Evolutionary conservation across 805 yeast genomes (phyloP), one percentile per base, ranked within the genome.

Genomic region (Sugiyamaella lignohabitans): DNA sequence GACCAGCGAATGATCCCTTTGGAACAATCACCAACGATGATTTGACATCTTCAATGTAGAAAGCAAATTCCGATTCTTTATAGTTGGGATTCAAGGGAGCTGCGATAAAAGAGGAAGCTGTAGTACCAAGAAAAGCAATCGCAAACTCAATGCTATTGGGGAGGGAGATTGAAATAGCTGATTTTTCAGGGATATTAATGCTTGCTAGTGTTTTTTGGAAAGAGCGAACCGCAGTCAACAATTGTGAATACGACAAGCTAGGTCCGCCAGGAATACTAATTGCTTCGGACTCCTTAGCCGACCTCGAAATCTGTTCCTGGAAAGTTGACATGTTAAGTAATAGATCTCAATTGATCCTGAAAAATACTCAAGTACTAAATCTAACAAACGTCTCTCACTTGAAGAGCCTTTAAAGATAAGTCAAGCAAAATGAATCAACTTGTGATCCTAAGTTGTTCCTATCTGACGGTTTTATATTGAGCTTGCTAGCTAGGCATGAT

Each of bases 21-120:
- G 83, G 79, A 6, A 81, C 83, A 49, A 81, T 64, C 23, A 82
- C 69, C 21, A 79, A 78, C 44, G 69, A 69, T 5, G 85, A 72
- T 54, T 74, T 66, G 53, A 82, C 64, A 57, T 82, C 88, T 37
- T 71, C 74, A 41, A 83, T 64, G 59, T 81, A 82, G 61, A 80
- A 79, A 56, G 78, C 79, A 59, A 80, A 78, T 62, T 82, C 89
- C 29, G 64, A 54, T 54, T 76, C 73, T 56, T 74, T 79, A 61
- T 80, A 81, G 45, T 72, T 71, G 14, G 86, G 75, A 56, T 82
- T 83, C 59, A 82, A 66, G 11, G 89, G 89, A 1, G 87, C 84
- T 18, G 83, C 84, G 39, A 82, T 68, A 53, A 75, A 68, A 1
- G 78, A 74, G 23, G 76, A 71, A 52, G 75, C 72, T 1, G 85